A percentile compares a stretch with the other conserved stretches of the same genome.
phyloP scores from a whole-genome alignment of 495 filamentous ascomycete genomes.

The Sphaerosporella brunnea region DNA sequence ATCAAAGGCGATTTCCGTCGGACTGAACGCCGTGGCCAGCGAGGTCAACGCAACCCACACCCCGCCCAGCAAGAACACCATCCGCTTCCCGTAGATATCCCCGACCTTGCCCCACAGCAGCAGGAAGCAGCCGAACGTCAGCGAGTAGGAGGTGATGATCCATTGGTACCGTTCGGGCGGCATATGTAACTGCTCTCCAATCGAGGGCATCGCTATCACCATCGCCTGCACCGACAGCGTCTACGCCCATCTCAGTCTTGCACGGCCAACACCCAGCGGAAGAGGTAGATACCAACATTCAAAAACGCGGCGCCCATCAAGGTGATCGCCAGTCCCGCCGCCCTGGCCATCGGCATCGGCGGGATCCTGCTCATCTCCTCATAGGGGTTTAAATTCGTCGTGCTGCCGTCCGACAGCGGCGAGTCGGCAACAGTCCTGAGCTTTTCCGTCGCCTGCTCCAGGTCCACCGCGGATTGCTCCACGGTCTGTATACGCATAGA shows the following conservation, averaged over 20 bases:
- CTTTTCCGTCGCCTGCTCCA: not conserved
- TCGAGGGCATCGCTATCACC: slow-evolving; percentile 44
- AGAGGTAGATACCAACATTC: slow-evolving; percentile 34
- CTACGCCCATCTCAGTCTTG: too few species aligned
- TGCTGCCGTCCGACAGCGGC: not conserved
- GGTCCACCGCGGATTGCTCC: not conserved
- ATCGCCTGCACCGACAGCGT: slow-evolving; percentile 41
- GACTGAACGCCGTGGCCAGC: slow-evolving; percentile 46
- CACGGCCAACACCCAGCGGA: too few species aligned
- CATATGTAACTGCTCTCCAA: slow-evolving; percentile 36
- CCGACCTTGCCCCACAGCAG: slow-evolving; percentile 56
- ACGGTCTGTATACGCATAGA: not conserved
- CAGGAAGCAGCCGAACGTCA: slow-evolving; percentile 53
- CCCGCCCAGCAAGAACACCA: slow-evolving; percentile 48
- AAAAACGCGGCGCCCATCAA: slow-evolving; percentile 39
- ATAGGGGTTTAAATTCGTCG: not conserved
- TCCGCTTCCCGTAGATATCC: slow-evolving; percentile 55
- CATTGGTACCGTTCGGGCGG: slow-evolving; percentile 42
- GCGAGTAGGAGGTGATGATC: slow-evolving; percentile 43
- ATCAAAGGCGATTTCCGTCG: slow-evolving; percentile 49
- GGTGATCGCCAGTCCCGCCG: slow-evolving; percentile 23
- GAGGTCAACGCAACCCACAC: slow-evolving; percentile 44
- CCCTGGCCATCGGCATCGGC: slow-evolving; percentile 1
- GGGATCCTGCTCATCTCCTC: slow-evolving; percentile 1
- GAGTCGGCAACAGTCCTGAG: not conserved